Base-by-base conservation (phyloP, 1,284 basidiomycete genomes). In the Ganoderma multipileum region DNA sequence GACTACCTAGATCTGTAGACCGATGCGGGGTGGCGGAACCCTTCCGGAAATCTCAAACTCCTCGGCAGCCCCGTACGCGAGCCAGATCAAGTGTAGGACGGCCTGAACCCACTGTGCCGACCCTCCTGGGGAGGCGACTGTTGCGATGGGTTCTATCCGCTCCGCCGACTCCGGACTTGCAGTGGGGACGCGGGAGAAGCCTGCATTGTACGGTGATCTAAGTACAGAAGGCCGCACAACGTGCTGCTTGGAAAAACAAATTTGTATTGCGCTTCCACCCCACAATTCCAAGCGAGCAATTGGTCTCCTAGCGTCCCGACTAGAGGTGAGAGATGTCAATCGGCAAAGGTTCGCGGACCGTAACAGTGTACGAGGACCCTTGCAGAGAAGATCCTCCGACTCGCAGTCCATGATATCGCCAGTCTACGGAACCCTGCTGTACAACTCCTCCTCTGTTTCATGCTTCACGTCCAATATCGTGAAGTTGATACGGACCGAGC, bases 381-480 rank as follows among this genome's bases (percentile, higher is more conserved):
- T 52, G 11, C 47, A 26, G 8, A 14, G 12, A 9, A 52, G 47
- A 26, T 52, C 47, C 23, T 52, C 4, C 23, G 47, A 28, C 47
- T 52, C 23, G 23, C 47, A 52, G 23, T 52, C 47, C 9, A 52
- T 52, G 23, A 52, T 52, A 52, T 52, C 47, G 47, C 12, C 47
- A 52, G 23, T 3, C 3, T 14, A 26, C 23, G 23, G 6, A 28
- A 28, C 23, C 47, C 47, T 52, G n/a, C 44, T 47, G 8, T 47
- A 26, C 47, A 52, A 26, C 23, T 26, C 23, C 23, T 26, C 23
- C 23, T 26, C 11, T 52, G 23, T 26, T 26, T 52, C 47, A 52
- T 26, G 47, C 23, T 52, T 52, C 47, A 52, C 47, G 47, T 52
- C n/a, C 47, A 52, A 52, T 52, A 52, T 26, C 47, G 23, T 52